Base-by-base conservation (phyloP, 1,139 yeast species). In the Magnusiomyces magnusii region DNA sequence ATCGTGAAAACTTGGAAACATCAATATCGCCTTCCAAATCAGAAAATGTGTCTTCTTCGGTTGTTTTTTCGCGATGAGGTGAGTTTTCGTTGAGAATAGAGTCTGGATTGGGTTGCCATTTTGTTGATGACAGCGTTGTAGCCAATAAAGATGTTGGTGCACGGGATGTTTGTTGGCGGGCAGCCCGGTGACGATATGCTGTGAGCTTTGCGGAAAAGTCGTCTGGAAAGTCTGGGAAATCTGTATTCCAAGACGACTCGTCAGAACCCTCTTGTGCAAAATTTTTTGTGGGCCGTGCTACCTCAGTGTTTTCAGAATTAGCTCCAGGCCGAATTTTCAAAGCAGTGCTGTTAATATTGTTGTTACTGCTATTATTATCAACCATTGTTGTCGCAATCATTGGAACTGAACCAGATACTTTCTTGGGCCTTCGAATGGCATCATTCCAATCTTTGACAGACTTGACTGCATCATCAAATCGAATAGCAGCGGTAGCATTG, bases 371-470 rank as follows among this genome's bases (percentile, higher is more conserved):
- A 17, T 51, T 25, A 21, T 28, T 25, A 7, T 51, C 53, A 23
- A 24, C 7, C 44, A 24, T 13, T 25, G 25, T 19, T 47, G 25
- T 7, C 21, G 3, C 21, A 10, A 47, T 47, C 7, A 7, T 41
- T 9, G 23, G 17, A 41, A n/a, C 19, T 13, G 13, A 31, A 31
- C 7, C 36, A 7, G 7, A 7, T 31, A 42, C 42, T 5, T 21
- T 51, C 10, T 36, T 36, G 2, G 47, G n/a, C 19, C 27, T 41
- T 21, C 41, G 47, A 15, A 60, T 54, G 21, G 64, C 60, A 36
- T 67, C 67, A 51, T 71, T 72, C 69, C 68, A 67, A 54, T 62
- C 62, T 57, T 69, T 68, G 17, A 70, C 74, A 1, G 73, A 68
- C 58, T 68, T 68, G 36, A 69, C 69, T 2, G 72, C 71, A 51